Base-by-base conservation (phyloP, 2,329 filamentous ascomycete species). In the Fusarium marasasianum region DNA sequence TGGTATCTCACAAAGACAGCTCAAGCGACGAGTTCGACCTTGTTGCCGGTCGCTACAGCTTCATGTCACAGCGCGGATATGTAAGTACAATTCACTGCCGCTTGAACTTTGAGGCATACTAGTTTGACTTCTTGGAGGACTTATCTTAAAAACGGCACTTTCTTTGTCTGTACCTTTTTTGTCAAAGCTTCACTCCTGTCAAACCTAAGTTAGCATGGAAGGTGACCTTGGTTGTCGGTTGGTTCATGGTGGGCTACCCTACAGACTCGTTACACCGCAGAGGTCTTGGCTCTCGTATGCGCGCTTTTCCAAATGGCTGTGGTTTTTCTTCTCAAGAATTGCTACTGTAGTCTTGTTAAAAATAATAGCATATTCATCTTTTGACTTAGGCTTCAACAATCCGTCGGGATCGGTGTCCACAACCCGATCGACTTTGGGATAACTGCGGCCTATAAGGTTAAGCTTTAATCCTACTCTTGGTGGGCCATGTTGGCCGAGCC, bases 261-360 rank as follows among this genome's bases (percentile, higher is more conserved):
- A 48, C 6, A 15, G 13, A 47, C 8, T 0, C 4, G 10, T 5
- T 8, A 3, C 10, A 14, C 3, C 14, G 0, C 0, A 3, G 5
- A 29, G 18, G 4, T 29, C 15, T 22, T 29, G 26, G 9, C 2
- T 15, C 45, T 48, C 13, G 2, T 6, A 29, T 11, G 13, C 20
- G 26, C 20, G 26, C 45, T 45, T 3, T 45, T 18, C 7, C 3
- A 45, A 20, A 45, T 18, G 10, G 11, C 11, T 13, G 24, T 22
- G 18, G 13, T 9, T 29, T 5, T 22, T 9, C 10, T 8, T 31
- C 2, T 17, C 5, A 5, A 31, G 10, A 8, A 31, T 12, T 14
- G 7, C 29, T 12, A 13, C 10, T 12, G 20, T 18, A n/a, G 5
- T 10, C 14, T 50, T 18, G 5, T 15, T 6, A 7, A 4, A 22